Evolutionary conservation across 768 basidiomycete species (phyloP), one percentile per base, ranked within the genome.

Genomic region (button mushroom (Agaricus bisporus)): DNA sequence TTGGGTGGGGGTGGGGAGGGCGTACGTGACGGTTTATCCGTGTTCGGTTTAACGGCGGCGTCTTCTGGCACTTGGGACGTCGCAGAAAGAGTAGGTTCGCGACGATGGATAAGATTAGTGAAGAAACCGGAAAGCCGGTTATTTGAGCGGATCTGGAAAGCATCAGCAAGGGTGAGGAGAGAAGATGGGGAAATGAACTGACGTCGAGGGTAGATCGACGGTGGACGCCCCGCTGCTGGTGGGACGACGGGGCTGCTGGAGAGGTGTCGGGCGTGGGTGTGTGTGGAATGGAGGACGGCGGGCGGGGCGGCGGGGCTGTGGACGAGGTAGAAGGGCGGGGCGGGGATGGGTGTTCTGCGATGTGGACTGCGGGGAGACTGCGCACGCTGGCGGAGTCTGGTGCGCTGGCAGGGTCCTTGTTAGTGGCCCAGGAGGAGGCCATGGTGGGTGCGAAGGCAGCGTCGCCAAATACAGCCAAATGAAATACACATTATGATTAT

Each of bases 51-150:
- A 5, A n/a, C 12, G n/a, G 20, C 12, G n/a, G 47, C 17, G 25
- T 48, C 41, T 62, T 48, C 51, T 18, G 51, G 48, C 11, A 70
- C 70, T 32, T 43, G 56, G 25, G 38, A 36, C 3, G 52, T 28
- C 9, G 48, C 26, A 5, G 51, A 54, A 3, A 71, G 62, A 12
- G 67, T 59, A 38, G 67, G 69, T 49, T 90, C 86, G 46, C 86
- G 78, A 52, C 89, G 81, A 63, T 86, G 82, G 5, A 92, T 87
- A 54, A 92, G 75, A 60, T 80, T 82, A 14, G 80, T 85, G 65
- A 91, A 83, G 68, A 92, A 92, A n/a, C 90, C 90, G 22, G 91
- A 92, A 28, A 92, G 73, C 26, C 90, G 78, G 63, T 84, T 89
- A 25, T 85, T 76, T 37, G 84, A 70, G 53, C 88, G 83, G 55